These are phyloP conservation scores for Saccharomycopsis sp. DNA, from an alignment of 805 yeast genomes.

Conservation along the genomic window DNA sequence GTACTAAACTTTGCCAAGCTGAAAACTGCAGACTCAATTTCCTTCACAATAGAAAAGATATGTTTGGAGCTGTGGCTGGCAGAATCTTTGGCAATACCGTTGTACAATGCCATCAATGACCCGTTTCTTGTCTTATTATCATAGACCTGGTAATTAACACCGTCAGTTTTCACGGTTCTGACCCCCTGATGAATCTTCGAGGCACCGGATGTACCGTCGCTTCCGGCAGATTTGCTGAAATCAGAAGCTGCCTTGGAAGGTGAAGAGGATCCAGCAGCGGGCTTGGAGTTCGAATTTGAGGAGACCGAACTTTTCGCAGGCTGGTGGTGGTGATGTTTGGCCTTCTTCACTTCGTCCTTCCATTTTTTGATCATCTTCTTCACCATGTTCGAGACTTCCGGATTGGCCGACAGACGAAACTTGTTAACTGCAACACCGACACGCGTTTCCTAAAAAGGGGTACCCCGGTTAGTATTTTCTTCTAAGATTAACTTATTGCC, in stretches of 20 bases:
- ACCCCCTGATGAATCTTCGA: constrained; percentile 34
- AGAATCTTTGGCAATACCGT: constrained; percentile 82
- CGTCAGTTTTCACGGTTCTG: constrained; percentile 79
- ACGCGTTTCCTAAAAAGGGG: constrained; percentile 57
- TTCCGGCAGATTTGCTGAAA: background rate
- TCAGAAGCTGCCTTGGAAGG: constrained; percentile 15
- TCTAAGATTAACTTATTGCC: background rate
- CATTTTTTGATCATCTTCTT: constrained; percentile 78
- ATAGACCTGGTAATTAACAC: constrained; percentile 61
- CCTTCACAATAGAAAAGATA: constrained; percentile 56
- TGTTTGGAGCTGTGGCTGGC: constrained; percentile 41
- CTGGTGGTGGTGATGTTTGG: constrained; percentile 22
- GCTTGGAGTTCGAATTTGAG: constrained; percentile 19
- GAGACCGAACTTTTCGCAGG: background rate
- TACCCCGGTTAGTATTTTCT: background rate
- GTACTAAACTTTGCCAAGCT: constrained; percentile 50
- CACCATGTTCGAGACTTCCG: constrained; percentile 64
- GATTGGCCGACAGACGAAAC: constrained; percentile 58
- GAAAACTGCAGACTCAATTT: constrained; percentile 69
- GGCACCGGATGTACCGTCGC: background rate
- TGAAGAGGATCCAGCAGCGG: constrained; percentile 17
- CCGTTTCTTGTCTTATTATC: constrained; percentile 78
- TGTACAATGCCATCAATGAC: constrained; percentile 76
- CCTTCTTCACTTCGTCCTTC: constrained; percentile 83
- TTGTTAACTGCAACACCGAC: constrained; percentile 97